phyloP scores from a whole-genome alignment of 2,329 filamentous ascomycete species.

The Aspergillus jensenii region DNA sequence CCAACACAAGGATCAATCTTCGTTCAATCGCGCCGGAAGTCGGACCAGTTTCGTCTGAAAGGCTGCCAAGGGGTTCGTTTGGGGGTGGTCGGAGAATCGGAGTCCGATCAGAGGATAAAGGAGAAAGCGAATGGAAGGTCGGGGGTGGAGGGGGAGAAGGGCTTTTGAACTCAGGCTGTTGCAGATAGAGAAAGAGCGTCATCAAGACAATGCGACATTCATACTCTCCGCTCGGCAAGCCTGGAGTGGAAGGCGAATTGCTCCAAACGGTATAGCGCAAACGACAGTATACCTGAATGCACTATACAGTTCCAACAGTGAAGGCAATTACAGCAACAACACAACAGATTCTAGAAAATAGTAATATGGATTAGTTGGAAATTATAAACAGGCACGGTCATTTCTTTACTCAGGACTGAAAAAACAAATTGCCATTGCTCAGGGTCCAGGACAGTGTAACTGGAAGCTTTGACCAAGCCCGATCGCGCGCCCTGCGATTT shows the following conservation, averaged over 20 bases:
- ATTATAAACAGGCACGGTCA: too few relatives aligned
- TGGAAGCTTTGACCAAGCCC: conserved; percentile 25
- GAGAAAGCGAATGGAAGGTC: background rate
- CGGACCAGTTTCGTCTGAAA: background rate
- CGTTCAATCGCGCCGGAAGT: background rate
- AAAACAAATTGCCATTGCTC: background rate
- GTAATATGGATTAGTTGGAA: background rate
- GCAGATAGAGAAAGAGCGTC: conserved; percentile 9
- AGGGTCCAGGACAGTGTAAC: background rate
- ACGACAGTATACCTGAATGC: background rate
- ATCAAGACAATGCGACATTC: conserved; percentile 9
- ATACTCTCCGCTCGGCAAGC: conserved; percentile 7
- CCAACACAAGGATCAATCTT: background rate
- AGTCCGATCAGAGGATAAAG: background rate
- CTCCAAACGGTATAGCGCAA: conserved; percentile 8
- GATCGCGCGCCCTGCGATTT: conserved; percentile 24
- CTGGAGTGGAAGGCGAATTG: conserved; percentile 6
- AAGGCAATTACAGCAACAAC: background rate
- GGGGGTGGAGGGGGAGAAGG: background rate
- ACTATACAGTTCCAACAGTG: background rate
- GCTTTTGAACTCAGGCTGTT: background rate
- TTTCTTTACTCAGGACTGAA: background rate
- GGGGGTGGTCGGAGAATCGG: background rate
- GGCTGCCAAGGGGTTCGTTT: conserved; percentile 1
- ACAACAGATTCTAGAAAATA: background rate